A percentile compares a stretch with the other conserved stretches of the same genome.
These are phyloP conservation scores for Voacanga thouarsii DNA, from an alignment of 257 asterid species.

Conservation along the genomic window DNA sequence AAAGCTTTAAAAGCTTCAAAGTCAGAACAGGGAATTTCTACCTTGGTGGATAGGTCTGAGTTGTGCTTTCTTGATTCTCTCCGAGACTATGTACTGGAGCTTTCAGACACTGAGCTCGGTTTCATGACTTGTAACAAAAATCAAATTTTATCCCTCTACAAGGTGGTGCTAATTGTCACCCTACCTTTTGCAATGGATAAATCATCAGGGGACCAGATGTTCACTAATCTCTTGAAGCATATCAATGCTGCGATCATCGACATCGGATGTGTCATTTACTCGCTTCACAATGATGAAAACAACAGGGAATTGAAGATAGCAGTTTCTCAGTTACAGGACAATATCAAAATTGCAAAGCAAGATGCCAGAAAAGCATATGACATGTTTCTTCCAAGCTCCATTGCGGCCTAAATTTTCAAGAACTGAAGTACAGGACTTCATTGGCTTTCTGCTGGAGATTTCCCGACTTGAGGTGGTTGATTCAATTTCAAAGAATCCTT, in stretches of 20 bases:
- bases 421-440: too few species aligned
- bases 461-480: too few species aligned
- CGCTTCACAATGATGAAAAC: background rate
- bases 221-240: background rate
- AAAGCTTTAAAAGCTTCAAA: background rate
- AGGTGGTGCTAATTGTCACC: background rate
- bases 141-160: background rate
- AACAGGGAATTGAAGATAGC: background rate
- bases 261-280: background rate
- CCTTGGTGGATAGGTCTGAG: background rate
- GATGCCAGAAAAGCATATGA: background rate
- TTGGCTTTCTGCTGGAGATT: too few species aligned
- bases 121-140: background rate
- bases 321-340: background rate
- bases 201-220: background rate
- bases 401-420: background rate
- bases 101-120: background rate
- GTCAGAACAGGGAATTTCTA: background rate
- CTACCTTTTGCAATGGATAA: background rate
- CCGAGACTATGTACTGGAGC: background rate
- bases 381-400: background rate
- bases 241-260: background rate
- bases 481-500: too few species aligned
- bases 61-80: conserved; percentile 7
- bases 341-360: background rate